Evolutionary conservation across 208 protist genomes (phyloP), one percentile per base, ranked within the genome.

Genomic region (Trypanosoma platydactyli): DNA sequence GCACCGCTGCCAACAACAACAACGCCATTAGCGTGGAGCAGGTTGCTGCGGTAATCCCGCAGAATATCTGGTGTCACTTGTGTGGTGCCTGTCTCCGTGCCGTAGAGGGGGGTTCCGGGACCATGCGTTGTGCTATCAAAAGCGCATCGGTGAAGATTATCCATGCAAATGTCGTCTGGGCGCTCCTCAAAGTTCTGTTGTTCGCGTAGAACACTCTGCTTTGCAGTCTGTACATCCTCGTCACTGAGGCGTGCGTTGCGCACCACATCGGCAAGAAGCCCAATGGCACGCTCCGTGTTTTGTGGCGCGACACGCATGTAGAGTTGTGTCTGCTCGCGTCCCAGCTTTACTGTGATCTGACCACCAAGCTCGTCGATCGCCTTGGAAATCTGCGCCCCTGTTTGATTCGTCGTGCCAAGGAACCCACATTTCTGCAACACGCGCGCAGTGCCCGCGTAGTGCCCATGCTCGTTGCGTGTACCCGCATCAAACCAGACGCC

Each of bases 341-440:
- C 97, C 18, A 98, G 98, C 81, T 98, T 94, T 33, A 98, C 97
- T 72, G 97, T 97, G 12, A 99, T 86, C 62, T 95, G 92, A 42
- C 89, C 96, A 44, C 98, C 98, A 60, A 99, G 96, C 58, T 98
- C 94, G 75, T 99, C 98, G 12, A 99, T 76, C 48, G 96, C 95
- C 51, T 76, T 64, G 71, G 98, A 89, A 38, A 98, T 88, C 63
- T 97, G 86, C 29, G 81, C 57, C 55, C 83, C 76, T 18, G 80
- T 84, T 68, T 96, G 92, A 46, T 85, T 94, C 7, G 76, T 63
- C 25, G 98, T 99, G 33, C 95, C 97, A 63, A 99, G 98, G 80
- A 99, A 99, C 57, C 91, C 86, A 82, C 99, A 98, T 84, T 99
- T 98, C 80, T 99, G 97, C 24, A 99, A 86, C 68, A 99, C 99